A percentile compares a stretch with the other conserved stretches of the same genome.
Evolutionary conservation across 805 yeast genomes (phyloP).

Genomic region (Huiozyma naganishii): DNA sequence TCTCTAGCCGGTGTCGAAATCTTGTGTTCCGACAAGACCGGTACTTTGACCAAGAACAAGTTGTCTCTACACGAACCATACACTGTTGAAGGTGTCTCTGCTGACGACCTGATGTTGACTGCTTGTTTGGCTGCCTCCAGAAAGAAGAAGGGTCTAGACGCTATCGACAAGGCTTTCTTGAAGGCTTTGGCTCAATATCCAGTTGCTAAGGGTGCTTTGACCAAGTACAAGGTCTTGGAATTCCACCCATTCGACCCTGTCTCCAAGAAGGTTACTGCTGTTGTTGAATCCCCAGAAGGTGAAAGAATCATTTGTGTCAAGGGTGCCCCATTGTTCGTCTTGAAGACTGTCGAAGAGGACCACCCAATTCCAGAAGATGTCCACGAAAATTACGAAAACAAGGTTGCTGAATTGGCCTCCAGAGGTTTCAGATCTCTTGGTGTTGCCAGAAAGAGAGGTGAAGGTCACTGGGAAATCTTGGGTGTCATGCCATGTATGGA

Average conservation of each 20-base stretch:
- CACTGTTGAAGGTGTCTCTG: slow-evolving; percentile 94
- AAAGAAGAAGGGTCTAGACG: slow-evolving; percentile 97
- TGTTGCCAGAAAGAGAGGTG: slow-evolving; percentile 98
- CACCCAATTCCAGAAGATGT: slow-evolving; percentile 92
- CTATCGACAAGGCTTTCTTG: slow-evolving; percentile 93
- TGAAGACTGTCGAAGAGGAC: slow-evolving; percentile 94
- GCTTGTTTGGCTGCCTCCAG: slow-evolving; percentile 97
- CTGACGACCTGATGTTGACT: slow-evolving; percentile 93
- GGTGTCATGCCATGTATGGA: slow-evolving; percentile 99
- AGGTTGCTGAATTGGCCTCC: slow-evolving; percentile 94
- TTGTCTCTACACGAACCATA: slow-evolving; percentile 92
- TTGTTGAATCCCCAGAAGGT: slow-evolving; percentile 92
- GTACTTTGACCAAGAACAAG: slow-evolving; percentile 96
- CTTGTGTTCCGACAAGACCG: slow-evolving; percentile 96
- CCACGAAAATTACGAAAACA: slow-evolving; percentile 90
- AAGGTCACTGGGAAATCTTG: slow-evolving; percentile 94
- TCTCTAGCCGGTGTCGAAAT: slow-evolving; percentile 96
- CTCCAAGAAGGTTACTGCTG: slow-evolving; percentile 90
- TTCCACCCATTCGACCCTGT: slow-evolving; percentile 98
- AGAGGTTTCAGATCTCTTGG: slow-evolving; percentile 98
- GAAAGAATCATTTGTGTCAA: slow-evolving; percentile 91
- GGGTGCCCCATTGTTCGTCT: slow-evolving; percentile 96
- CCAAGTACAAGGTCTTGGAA: slow-evolving; percentile 88
- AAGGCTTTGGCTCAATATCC: slow-evolving; percentile 83
- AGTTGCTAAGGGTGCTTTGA: slow-evolving; percentile 82